These are phyloP conservation scores for Esteya vermicola DNA, from an alignment of 2,329 filamentous ascomycete genomes.

Conservation along the genomic window DNA sequence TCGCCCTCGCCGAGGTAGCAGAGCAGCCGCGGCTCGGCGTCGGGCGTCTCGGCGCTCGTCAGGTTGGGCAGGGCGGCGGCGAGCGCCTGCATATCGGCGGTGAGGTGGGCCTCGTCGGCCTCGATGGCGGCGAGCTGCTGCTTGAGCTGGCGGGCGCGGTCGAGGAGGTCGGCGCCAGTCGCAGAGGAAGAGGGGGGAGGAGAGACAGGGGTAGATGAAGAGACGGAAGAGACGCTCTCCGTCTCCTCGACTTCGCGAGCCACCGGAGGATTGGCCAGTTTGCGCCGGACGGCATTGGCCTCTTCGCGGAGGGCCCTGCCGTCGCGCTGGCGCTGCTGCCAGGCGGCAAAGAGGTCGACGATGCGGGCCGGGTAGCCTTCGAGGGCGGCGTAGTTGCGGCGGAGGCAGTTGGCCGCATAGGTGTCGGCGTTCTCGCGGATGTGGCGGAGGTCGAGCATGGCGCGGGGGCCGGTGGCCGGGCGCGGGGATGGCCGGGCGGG, in stretches of 20 bases:
- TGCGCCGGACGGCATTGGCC: conserved; percentile 48
- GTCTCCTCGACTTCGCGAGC: conserved; percentile 26
- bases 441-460: conserved; percentile 70
- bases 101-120: conserved; percentile 43
- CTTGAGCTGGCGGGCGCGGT: conserved; percentile 53
- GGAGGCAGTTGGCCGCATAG: conserved; percentile 68
- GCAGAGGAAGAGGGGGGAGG: conserved; percentile 18
- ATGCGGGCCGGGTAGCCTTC: conserved; percentile 42
- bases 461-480: conserved; percentile 55
- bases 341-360: conserved; percentile 37
- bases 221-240: conserved; percentile 3
- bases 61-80: conserved; percentile 76
- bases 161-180: conserved; percentile 38
- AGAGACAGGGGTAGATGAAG: no score
- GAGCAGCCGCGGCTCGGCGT: conserved; percentile 52
- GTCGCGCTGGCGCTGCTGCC: conserved; percentile 45
- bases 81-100: conserved; percentile 54
- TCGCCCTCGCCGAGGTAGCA: conserved; percentile 56
- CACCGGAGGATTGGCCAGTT: conserved; percentile 37
- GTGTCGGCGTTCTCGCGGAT: conserved; percentile 75
- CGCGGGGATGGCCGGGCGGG: not conserved
- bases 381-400: conserved; percentile 63
- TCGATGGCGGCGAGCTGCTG: conserved; percentile 44
- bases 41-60: conserved; percentile 62
- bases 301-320: conserved; percentile 48